Evolutionary conservation across 768 basidiomycete species (phyloP).

Genomic region (Agaricus sinodeliciosus): DNA sequence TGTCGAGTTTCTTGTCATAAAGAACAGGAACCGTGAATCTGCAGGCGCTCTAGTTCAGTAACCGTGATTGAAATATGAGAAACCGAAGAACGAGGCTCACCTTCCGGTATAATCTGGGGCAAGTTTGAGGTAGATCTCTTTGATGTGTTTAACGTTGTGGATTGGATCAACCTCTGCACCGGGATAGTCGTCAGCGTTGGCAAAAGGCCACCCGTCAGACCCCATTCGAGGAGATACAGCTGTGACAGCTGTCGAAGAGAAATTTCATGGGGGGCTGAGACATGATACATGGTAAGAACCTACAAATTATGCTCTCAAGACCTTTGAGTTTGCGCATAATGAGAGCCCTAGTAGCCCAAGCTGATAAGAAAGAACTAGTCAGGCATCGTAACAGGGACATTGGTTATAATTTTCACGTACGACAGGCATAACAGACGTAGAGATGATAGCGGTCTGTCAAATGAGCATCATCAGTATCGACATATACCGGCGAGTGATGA

Average conservation of each 20-base stretch:
- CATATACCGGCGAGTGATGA: neutral
- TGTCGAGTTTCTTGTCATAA: slow-evolving; percentile 86
- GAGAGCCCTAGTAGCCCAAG: slow-evolving; percentile 91
- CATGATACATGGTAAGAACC: slow-evolving; percentile 19
- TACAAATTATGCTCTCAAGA: slow-evolving; percentile 76
- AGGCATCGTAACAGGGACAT: neutral
- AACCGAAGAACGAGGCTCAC: slow-evolving; percentile 23
- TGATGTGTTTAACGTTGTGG: slow-evolving; percentile 61
- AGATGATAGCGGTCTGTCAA: slow-evolving; percentile 79
- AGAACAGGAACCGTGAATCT: slow-evolving; percentile 86
- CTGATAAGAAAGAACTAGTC: slow-evolving; percentile 26
- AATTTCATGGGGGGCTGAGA: neutral
- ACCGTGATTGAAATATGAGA: neutral
- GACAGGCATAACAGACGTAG: slow-evolving; percentile 84
- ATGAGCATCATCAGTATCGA: neutral
- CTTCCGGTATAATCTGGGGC: slow-evolving; percentile 67
- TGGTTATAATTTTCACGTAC: slow-evolving; percentile 32
- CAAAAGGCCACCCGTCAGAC: slow-evolving; percentile 82
- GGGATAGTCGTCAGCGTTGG: slow-evolving; percentile 57
- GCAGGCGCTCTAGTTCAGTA: neutral
- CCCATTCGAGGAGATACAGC: slow-evolving; percentile 87
- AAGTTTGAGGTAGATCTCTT: slow-evolving; percentile 78
- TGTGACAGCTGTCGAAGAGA: slow-evolving; percentile 50
- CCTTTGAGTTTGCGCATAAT: slow-evolving; percentile 91
- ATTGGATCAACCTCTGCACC: slow-evolving; percentile 74